Conservation (phyloP, 2,329 filamentous ascomycete genomes). For the Chrysoporthe deuterocubensis region DNA sequence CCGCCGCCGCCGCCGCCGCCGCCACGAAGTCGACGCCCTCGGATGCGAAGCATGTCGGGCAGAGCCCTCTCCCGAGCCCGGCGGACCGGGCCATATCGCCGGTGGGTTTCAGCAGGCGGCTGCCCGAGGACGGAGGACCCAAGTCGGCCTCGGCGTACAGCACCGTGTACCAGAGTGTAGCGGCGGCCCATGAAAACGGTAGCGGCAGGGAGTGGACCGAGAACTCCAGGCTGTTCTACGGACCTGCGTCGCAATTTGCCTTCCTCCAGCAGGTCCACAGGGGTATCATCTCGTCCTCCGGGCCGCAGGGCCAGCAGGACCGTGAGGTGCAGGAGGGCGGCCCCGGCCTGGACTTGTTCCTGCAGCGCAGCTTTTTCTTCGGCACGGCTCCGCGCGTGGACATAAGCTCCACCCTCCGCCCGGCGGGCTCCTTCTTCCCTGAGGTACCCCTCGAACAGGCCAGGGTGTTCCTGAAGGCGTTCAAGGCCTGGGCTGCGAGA, state of each 20-base stretch:
- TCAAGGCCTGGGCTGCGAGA: constrained; percentile 30
- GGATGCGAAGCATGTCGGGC: neutral
- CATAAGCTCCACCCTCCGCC: constrained; percentile 20
- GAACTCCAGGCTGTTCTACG: constrained; percentile 26
- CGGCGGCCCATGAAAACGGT: constrained; percentile 25
- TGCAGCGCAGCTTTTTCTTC: constrained; percentile 39
- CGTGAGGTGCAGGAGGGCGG: constrained; percentile 34
- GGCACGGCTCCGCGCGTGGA: constrained; percentile 34
- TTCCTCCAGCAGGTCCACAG: constrained; percentile 39
- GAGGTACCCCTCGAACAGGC: constrained; percentile 30
- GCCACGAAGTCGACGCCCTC: neutral
- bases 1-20: constrained; percentile 1
- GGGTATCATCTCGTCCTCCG: constrained; percentile 32
- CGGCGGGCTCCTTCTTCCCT: constrained; percentile 15
- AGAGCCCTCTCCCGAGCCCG: neutral
- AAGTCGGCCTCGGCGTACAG: constrained; percentile 19
- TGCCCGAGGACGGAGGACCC: constrained; percentile 9
- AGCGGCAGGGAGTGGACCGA: constrained; percentile 17
- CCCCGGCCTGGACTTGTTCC: constrained; percentile 36
- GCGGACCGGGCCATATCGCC: neutral
- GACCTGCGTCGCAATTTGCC: constrained; percentile 32
- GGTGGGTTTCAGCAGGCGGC: neutral
- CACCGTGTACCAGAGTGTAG: constrained; percentile 26
- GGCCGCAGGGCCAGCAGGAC: constrained; percentile 25
- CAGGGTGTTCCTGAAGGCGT: constrained; percentile 29